A percentile compares a stretch with the other conserved stretches of the same genome.
These are phyloP conservation scores for Paramecium tetraurelia DNA, from an alignment of 73 alveolate genomes.

Conservation along the genomic window DNA sequence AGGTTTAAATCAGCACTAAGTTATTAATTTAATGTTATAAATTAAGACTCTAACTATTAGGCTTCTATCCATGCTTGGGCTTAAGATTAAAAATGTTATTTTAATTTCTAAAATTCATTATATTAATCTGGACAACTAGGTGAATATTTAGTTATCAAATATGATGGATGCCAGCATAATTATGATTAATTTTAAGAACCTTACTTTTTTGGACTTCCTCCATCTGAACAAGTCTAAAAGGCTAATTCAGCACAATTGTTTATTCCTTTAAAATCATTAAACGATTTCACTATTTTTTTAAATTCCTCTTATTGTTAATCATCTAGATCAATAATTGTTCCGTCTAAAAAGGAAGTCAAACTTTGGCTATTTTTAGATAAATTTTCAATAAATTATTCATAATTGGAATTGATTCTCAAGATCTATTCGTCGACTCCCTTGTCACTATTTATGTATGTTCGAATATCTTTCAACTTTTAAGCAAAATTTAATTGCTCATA, in stretches of 20 bases:
- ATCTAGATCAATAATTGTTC: background rate
- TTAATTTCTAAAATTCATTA: background rate
- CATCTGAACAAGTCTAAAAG: background rate
- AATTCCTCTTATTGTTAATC: background rate
- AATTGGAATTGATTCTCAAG: background rate
- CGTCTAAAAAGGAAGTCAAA: background rate
- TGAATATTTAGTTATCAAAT: background rate
- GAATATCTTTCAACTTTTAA: background rate
- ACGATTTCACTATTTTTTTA: background rate
- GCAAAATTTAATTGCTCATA: background rate
- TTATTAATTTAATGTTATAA: background rate
- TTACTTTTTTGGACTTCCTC: background rate
- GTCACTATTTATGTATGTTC: background rate
- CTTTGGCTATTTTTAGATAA: background rate
- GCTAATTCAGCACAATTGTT: background rate
- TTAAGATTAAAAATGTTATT: background rate
- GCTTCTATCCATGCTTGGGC: background rate
- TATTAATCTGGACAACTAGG: background rate
- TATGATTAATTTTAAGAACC: background rate
- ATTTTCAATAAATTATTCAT: background rate
- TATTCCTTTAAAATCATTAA: background rate
- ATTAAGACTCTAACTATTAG: background rate
- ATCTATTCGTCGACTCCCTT: background rate
- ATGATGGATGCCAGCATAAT: slow-evolving; percentile 1
- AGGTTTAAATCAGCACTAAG: background rate